A percentile compares a stretch with the other conserved stretches of the same genome.
phyloP scores from a whole-genome alignment of 2,329 filamentous ascomycete species.

The Chaetomiaceae sp. region DNA sequence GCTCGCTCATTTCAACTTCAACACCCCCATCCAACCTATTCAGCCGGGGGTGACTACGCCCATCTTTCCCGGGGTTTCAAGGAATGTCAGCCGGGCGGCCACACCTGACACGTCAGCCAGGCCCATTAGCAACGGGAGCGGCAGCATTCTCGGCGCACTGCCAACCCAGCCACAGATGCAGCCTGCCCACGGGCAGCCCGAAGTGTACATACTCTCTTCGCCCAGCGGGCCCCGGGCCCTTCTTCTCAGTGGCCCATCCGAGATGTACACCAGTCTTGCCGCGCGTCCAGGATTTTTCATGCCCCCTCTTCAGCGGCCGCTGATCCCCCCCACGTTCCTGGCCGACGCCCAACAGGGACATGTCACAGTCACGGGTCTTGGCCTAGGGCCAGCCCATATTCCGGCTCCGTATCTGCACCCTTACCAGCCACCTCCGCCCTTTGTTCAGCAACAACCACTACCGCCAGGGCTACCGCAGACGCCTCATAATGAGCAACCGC shows the following conservation, averaged over 20 bases:
- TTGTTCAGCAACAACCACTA: slow-evolving; percentile 27
- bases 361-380: slow-evolving; percentile 27
- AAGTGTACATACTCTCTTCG: slow-evolving; percentile 58
- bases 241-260: slow-evolving; percentile 47
- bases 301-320: slow-evolving; percentile 4
- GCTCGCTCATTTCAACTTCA: slow-evolving; percentile 26
- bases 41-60: slow-evolving; percentile 43
- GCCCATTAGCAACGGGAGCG: slow-evolving; percentile 30
- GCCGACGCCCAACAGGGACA: slow-evolving; percentile 20
- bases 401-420: slow-evolving; percentile 16
- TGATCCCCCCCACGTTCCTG: slow-evolving; percentile 8
- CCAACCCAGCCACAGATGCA: background rate
- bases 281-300: background rate
- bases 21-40: slow-evolving; percentile 32
- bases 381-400: slow-evolving; percentile 28
- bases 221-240: slow-evolving; percentile 55
- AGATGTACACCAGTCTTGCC: slow-evolving; percentile 47
- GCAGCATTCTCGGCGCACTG: slow-evolving; percentile 7
- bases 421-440: slow-evolving; percentile 21
- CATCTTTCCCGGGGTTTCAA: slow-evolving; percentile 32
- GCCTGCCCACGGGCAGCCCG: slow-evolving; percentile 32
- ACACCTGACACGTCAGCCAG: slow-evolving; percentile 42
- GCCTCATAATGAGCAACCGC: slow-evolving; percentile 4
- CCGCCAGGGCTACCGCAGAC: slow-evolving; percentile 4
- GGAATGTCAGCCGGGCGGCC: slow-evolving; percentile 41